Evolutionary conservation across 1,284 basidiomycete species (phyloP).

Genomic region (Termitomyces sp.): DNA sequence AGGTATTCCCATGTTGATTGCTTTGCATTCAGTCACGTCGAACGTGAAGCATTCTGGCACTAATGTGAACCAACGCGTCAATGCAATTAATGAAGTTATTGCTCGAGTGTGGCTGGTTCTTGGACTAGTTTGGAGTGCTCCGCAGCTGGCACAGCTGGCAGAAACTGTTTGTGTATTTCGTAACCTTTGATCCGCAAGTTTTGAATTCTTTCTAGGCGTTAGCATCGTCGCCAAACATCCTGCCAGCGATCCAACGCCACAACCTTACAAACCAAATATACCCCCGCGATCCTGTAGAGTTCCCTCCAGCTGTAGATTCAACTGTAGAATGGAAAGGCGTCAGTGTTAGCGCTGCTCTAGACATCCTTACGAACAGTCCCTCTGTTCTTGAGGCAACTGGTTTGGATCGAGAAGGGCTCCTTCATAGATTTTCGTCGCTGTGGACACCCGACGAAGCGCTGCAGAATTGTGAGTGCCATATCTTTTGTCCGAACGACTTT

Average conservation of each 20-base stretch:
- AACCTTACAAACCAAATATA: constrained; percentile 32
- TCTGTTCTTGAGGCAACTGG: constrained; percentile 61
- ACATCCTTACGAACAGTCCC: constrained; percentile 44
- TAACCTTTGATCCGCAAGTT: background rate
- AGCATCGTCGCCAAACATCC: constrained; percentile 22
- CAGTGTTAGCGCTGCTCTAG: constrained; percentile 51
- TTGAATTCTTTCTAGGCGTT: constrained; percentile 28
- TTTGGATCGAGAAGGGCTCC: constrained; percentile 51
- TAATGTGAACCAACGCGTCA: constrained; percentile 41
- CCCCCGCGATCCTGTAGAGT: constrained; percentile 29
- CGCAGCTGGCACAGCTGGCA: constrained; percentile 48
- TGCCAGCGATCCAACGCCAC: constrained; percentile 26
- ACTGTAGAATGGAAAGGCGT: constrained; percentile 32
- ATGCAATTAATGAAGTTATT: constrained; percentile 62
- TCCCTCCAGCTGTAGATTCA: constrained; percentile 24
- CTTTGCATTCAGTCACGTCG: constrained; percentile 56
- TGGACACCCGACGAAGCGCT: constrained; percentile 80
- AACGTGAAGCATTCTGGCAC: constrained; percentile 36
- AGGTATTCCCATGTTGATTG: constrained; percentile 82
- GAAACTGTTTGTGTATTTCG: constrained; percentile 42
- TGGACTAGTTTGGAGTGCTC: constrained; percentile 67
- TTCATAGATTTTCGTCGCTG: constrained; percentile 44
- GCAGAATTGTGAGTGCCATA: constrained; percentile 58
- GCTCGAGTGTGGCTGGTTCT: constrained; percentile 63
- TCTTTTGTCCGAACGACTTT: constrained; percentile 3